Percentiles rank a stretch among this genome's conserved stretches.
Evolutionary conservation across 192 early-diverging fungal genomes (phyloP).

Genomic region (Coemansia furcata): DNA sequence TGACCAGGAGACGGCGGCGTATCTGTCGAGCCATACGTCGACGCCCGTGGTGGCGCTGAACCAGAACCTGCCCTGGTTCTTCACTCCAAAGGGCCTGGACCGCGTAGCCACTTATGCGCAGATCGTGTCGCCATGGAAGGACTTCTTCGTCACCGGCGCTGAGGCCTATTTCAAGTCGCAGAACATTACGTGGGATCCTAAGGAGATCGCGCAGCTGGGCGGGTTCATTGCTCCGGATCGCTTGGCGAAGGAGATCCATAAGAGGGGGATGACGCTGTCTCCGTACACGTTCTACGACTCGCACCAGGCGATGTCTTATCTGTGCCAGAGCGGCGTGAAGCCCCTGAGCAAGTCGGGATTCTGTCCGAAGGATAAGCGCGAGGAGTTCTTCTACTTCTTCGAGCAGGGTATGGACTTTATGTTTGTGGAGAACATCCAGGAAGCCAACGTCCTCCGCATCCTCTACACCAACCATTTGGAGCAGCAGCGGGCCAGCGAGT

Average conservation of each 20-base stretch:
- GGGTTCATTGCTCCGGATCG: slow-evolving; percentile 31
- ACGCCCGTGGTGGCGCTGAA: slow-evolving; percentile 31
- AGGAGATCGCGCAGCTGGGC: slow-evolving; percentile 34
- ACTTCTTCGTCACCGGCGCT: slow-evolving; percentile 43
- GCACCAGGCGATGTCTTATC: slow-evolving; percentile 36
- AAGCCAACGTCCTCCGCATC: slow-evolving; percentile 22
- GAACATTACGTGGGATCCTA: slow-evolving; percentile 36
- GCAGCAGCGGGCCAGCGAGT: not conserved
- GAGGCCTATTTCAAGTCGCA: slow-evolving; percentile 14
- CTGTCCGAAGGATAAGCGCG: slow-evolving; percentile 18
- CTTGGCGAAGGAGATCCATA: slow-evolving; percentile 26
- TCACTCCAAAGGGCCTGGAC: slow-evolving; percentile 43
- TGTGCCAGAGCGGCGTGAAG: slow-evolving; percentile 22
- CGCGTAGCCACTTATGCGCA: slow-evolving; percentile 21
- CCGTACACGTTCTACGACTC: slow-evolving; percentile 54
- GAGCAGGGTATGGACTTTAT: slow-evolving; percentile 40
- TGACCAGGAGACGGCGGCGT: slow-evolving; percentile 48
- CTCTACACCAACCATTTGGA: slow-evolving; percentile 11
- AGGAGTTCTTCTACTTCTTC: slow-evolving; percentile 49
- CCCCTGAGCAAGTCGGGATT: not conserved
- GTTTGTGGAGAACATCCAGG: slow-evolving; percentile 51
- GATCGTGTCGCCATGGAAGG: slow-evolving; percentile 52
- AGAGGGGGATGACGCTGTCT: slow-evolving; percentile 32
- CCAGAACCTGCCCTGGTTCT: slow-evolving; percentile 33
- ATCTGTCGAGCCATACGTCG: slow-evolving; percentile 23